phyloP scores from a whole-genome alignment of 2,329 filamentous ascomycete genomes.

The Cladosporium sphaerospermum region DNA sequence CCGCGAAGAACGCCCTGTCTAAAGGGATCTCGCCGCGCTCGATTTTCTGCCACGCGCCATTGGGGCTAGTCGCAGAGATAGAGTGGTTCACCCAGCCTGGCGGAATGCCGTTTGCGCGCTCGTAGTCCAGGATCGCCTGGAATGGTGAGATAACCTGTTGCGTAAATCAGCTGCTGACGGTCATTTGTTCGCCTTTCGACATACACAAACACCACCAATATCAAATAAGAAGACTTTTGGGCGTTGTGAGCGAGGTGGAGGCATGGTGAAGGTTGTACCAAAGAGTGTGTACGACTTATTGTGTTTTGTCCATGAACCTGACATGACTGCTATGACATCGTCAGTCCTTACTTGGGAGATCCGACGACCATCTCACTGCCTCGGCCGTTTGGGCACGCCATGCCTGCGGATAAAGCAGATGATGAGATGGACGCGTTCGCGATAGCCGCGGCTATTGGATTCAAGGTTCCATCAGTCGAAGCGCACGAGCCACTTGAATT shows the following conservation, averaged over 20 bases:
- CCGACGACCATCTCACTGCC: background rate
- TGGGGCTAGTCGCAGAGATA: conserved; percentile 69
- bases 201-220: conserved; percentile 93
- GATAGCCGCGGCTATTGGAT: conserved; percentile 9
- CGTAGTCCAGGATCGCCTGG: conserved; percentile 88
- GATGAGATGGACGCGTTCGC: background rate
- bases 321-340: conserved; percentile 2
- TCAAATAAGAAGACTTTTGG: conserved; percentile 84
- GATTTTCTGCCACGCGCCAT: conserved; percentile 80
- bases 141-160: conserved; percentile 80
- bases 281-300: conserved; percentile 22
- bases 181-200: conserved; percentile 34
- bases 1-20: conserved; percentile 66
- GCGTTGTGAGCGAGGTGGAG: conserved; percentile 12
- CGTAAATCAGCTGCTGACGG: background rate
- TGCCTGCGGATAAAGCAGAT: background rate
- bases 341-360: background rate
- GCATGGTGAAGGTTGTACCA: conserved; percentile 20
- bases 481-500: background rate
- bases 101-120: conserved; percentile 68
- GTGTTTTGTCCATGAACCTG: conserved; percentile 16
- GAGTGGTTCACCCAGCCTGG: conserved; percentile 87
- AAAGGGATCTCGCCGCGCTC: conserved; percentile 78
- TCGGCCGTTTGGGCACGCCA: background rate
- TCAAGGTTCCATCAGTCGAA: background rate